Evolutionary conservation across 441 rosid species (phyloP).

Genomic region (Euphorbia celastroides): DNA sequence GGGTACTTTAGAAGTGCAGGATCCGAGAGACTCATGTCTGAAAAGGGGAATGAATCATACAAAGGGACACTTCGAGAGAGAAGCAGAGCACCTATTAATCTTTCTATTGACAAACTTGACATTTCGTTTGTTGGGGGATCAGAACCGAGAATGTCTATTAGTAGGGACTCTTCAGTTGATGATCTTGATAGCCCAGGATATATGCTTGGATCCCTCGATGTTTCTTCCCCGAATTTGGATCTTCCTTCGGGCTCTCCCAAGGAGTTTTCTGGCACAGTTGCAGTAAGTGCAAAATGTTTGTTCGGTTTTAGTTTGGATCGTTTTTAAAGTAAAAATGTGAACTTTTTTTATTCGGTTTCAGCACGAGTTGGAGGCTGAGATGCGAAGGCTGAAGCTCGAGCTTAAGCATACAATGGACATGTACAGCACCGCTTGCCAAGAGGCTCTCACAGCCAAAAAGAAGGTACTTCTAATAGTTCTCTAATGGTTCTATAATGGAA

Average conservation of each 20-base stretch:
- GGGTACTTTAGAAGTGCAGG: conserved; percentile 29
- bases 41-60: conserved; percentile 18
- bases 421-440: conserved; percentile 84
- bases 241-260: conserved; percentile 21
- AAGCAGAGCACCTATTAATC: conserved; percentile 22
- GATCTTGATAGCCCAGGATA: conserved; percentile 26
- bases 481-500: not conserved
- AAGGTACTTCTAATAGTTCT: conserved; percentile 9
- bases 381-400: conserved; percentile 76
- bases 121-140: conserved; percentile 8
- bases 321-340: conserved; percentile 1
- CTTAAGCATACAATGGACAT: conserved; percentile 85
- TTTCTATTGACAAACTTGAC: conserved; percentile 40
- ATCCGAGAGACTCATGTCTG: conserved; percentile 31
- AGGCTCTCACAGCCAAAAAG: conserved; percentile 66
- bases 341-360: conserved; percentile 18
- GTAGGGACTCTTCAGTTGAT: conserved; percentile 28
- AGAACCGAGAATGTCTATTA: conserved; percentile 21
- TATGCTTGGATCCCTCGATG: conserved; percentile 33
- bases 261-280: conserved; percentile 22
- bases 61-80: conserved; percentile 23
- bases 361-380: conserved; percentile 71
- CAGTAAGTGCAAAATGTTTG: conserved; percentile 32
- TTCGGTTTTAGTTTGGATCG: not conserved
- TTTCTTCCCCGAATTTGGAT: conserved; percentile 33